These are phyloP conservation scores for Limnanthes douglasii DNA, from an alignment of 345 rosid genomes.

Conservation along the genomic window DNA sequence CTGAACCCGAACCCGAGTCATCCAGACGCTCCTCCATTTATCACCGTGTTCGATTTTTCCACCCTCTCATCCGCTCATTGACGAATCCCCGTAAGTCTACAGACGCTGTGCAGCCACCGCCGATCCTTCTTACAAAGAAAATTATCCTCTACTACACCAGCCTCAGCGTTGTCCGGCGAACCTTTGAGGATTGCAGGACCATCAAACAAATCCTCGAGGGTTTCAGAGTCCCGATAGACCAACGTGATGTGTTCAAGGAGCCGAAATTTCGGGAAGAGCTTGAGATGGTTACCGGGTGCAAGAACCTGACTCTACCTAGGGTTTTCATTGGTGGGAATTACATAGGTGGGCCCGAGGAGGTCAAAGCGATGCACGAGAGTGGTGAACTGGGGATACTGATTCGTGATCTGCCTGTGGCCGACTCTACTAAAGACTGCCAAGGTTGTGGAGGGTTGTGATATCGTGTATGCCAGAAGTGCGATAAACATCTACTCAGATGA, in stretches of 20 bases:
- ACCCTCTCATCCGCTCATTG: too few relatives aligned
- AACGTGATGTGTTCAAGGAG: conserved; percentile 62
- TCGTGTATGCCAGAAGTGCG: conserved; percentile 18
- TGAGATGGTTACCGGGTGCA: conserved; percentile 18
- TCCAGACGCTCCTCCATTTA: conserved; percentile 26
- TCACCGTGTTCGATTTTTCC: conserved; percentile 38
- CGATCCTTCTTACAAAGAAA: conserved; percentile 11
- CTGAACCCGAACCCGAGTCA: conserved; percentile 6
- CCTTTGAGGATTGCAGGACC: conserved; percentile 46
- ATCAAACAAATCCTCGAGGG: conserved; percentile 41
- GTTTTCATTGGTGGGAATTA: conserved; percentile 27
- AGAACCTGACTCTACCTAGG: conserved; percentile 12
- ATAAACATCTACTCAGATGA: conserved; percentile 25
- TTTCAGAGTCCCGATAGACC: conserved; percentile 36
- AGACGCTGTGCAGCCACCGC: conserved; percentile 2
- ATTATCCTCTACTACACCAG: conserved; percentile 47
- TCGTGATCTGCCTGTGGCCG: conserved; percentile 9
- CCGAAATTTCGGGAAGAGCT: conserved; percentile 30
- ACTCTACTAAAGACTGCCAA: conserved; percentile 8
- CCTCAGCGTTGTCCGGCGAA: conserved; percentile 49
- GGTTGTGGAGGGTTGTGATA: conserved; percentile 31
- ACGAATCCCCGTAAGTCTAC: conserved; percentile 22
- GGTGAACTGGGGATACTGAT: conserved; percentile 25
- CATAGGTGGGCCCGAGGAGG: conserved; percentile 28
- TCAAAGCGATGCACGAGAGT: conserved; percentile 18